These are phyloP conservation scores for Delonix regia DNA, from an alignment of 306 rosid species.

Conservation along the genomic window DNA sequence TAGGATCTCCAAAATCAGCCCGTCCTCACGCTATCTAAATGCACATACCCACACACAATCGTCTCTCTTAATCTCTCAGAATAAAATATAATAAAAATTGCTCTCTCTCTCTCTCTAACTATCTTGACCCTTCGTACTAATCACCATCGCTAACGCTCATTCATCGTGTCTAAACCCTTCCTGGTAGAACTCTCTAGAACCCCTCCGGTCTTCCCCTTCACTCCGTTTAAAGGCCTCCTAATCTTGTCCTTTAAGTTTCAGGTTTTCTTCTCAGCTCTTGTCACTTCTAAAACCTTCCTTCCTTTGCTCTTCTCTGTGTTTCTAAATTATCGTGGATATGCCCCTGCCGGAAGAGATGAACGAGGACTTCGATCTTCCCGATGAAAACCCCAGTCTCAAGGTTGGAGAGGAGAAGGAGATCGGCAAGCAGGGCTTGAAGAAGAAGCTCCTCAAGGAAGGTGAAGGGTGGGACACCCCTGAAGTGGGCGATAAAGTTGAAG, in stretches of 20 bases:
- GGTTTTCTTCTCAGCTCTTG: neutral
- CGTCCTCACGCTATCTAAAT: too few species aligned
- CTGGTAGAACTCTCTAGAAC: constrained; percentile 64
- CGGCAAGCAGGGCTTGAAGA: constrained; percentile 78
- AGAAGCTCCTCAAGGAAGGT: constrained; percentile 85
- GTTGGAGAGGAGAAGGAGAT: constrained; percentile 93
- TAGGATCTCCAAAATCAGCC: too few species aligned
- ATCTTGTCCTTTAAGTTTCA: neutral
- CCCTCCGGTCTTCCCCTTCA: neutral
- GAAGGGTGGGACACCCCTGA: constrained; percentile 79
- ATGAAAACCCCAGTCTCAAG: constrained; percentile 45
- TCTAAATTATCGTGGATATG: constrained; percentile 29
- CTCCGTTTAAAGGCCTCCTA: neutral
- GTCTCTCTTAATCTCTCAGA: too few species aligned
- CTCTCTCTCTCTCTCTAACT: neutral
- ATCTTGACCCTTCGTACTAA: constrained; percentile 17
- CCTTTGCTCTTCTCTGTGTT: neutral
- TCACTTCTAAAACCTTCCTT: neutral
- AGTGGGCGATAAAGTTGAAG: constrained; percentile 87
- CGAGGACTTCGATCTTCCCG: constrained; percentile 72
- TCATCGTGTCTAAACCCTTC: neutral
- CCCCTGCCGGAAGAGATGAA: constrained; percentile 56
- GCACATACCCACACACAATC: too few species aligned
- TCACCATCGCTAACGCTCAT: neutral
- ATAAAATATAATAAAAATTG: neutral